phyloP scores from a whole-genome alignment of 805 yeast species.

The Spathaspora arborariae region DNA sequence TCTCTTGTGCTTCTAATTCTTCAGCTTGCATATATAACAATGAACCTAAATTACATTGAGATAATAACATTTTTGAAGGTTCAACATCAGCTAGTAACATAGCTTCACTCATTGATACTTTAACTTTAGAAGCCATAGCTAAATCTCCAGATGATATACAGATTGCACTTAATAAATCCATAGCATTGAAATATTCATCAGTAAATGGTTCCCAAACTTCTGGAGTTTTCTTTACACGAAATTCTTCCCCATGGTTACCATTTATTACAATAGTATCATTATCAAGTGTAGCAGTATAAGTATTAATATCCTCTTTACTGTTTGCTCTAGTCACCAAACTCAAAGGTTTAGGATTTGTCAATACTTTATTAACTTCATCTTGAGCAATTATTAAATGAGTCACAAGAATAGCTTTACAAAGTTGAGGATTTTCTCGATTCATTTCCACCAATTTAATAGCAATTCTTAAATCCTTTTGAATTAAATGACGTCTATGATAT shows the following conservation, averaged over 20 bases:
- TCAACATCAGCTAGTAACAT: conserved; percentile 72
- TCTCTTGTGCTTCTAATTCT: conserved; percentile 50
- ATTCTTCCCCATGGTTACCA: conserved; percentile 12
- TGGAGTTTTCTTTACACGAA: conserved; percentile 30
- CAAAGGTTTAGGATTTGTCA: conserved; percentile 2
- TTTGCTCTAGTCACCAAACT: not conserved
- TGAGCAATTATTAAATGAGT: conserved; percentile 66
- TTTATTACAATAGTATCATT: conserved; percentile 14
- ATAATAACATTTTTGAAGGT: conserved; percentile 58
- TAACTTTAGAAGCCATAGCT: conserved; percentile 55
- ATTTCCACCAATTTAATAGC: conserved; percentile 64
- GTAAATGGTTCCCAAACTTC: conserved; percentile 70
- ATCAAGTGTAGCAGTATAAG: conserved; percentile 14
- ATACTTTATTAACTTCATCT: conserved; percentile 45
- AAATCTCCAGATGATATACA: conserved; percentile 69
- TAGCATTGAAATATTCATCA: conserved; percentile 72
- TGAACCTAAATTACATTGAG: conserved; percentile 70
- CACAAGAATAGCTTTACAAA: conserved; percentile 53
- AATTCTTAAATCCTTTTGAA: conserved; percentile 68
- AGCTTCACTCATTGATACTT: conserved; percentile 61
- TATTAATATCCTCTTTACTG: conserved; percentile 1
- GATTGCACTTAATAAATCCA: conserved; percentile 72
- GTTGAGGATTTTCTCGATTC: conserved; percentile 42
- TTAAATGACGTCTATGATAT: conserved; percentile 48
- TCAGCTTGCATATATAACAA: conserved; percentile 66